These are phyloP conservation scores for Camelina laxa DNA, from an alignment of 345 rosid species.

Conservation along the genomic window DNA sequence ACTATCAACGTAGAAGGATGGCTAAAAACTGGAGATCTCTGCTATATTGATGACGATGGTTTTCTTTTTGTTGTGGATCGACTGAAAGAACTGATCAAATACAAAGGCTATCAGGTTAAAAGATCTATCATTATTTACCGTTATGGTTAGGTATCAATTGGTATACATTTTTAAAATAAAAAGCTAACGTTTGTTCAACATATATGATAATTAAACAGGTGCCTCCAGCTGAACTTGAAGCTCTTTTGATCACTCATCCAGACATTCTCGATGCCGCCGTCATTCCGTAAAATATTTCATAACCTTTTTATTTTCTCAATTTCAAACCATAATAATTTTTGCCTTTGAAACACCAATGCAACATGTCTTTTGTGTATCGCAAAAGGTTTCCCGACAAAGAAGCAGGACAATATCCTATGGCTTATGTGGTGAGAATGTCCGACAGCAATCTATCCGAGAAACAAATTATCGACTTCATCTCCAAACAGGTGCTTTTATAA, in stretches of 20 bases:
- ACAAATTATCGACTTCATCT: conserved; percentile 63
- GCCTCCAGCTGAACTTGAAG: conserved; percentile 89
- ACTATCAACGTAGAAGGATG: conserved; percentile 74
- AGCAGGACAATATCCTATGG: conserved; percentile 84
- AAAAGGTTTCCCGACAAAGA: conserved; percentile 76
- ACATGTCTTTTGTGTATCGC: not conserved
- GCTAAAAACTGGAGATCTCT: conserved; percentile 89
- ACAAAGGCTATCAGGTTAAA: conserved; percentile 89
- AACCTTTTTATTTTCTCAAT: not conserved
- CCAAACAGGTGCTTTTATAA: conserved; percentile 55
- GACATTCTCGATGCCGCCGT: conserved; percentile 78
- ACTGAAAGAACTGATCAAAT: conserved; percentile 87
- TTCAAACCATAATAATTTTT: not conserved
- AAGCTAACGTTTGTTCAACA: not conserved
- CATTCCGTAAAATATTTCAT: conserved; percentile 59
- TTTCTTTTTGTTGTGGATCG: conserved; percentile 80
- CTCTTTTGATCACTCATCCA: conserved; percentile 65
- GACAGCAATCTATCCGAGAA: conserved; percentile 51
- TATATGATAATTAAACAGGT: conserved; percentile 49
- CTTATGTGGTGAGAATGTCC: conserved; percentile 63
- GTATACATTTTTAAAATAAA: not conserved
- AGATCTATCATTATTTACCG: not conserved
- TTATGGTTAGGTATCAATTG: too few relatives aligned
- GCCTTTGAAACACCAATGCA: not conserved
- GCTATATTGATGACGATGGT: conserved; percentile 83